phyloP scores from a whole-genome alignment of 1,139 yeast species.

The Suhomyces choctaworum region DNA sequence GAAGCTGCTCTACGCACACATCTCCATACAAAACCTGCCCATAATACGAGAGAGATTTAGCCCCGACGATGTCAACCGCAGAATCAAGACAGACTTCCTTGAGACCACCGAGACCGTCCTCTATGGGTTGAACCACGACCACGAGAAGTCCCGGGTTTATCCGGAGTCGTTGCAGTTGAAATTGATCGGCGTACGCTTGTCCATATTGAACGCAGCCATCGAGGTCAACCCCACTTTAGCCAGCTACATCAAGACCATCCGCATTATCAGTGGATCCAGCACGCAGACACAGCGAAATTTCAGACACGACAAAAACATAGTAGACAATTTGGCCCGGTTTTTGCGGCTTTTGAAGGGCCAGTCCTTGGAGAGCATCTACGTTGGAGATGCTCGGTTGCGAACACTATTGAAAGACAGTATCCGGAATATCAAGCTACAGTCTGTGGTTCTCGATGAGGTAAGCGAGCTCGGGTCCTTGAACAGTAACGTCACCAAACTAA shows the following conservation, averaged over 20 bases:
- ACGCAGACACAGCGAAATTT: slow-evolving; percentile 7
- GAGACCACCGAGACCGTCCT: slow-evolving; percentile 26
- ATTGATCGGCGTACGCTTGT: slow-evolving; percentile 33
- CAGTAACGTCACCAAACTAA: neutral
- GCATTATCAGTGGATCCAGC: slow-evolving; percentile 16
- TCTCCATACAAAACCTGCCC: slow-evolving; percentile 28
- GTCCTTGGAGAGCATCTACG: slow-evolving; percentile 16
- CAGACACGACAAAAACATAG: slow-evolving; percentile 7
- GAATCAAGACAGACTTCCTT: slow-evolving; percentile 24
- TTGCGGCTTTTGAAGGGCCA: slow-evolving; percentile 8
- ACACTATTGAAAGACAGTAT: slow-evolving; percentile 1
- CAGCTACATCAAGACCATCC: slow-evolving; percentile 24
- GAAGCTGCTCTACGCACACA: slow-evolving; percentile 29
- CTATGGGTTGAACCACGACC: slow-evolving; percentile 25
- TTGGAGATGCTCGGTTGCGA: slow-evolving; percentile 20
- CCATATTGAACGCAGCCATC: slow-evolving; percentile 29
- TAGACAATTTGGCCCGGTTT: slow-evolving; percentile 14
- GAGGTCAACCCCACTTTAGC: slow-evolving; percentile 29
- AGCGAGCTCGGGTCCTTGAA: neutral
- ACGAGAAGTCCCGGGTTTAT: slow-evolving; percentile 12
- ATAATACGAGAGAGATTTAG: slow-evolving; percentile 18
- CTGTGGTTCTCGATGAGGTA: slow-evolving; percentile 3
- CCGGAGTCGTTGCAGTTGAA: slow-evolving; percentile 16
- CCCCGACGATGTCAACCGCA: slow-evolving; percentile 7
- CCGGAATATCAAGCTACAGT: slow-evolving; percentile 2